A percentile compares a stretch with the other conserved stretches of the same genome.
phyloP scores from a whole-genome alignment of 2,329 filamentous ascomycete species.

The Talaromyces sp. region DNA sequence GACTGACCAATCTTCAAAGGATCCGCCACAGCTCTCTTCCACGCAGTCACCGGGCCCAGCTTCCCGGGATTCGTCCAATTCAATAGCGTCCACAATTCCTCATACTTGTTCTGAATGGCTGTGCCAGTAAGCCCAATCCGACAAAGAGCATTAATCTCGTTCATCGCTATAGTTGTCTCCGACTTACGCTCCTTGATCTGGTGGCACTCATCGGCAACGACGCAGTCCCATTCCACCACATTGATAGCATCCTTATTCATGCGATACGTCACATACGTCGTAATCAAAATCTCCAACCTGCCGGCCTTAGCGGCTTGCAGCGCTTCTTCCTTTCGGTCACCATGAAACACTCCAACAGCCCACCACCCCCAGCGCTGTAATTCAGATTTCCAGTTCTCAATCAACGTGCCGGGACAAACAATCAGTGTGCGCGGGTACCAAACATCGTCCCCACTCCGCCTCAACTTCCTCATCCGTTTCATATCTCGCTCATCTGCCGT shows the following conservation, averaged over 20 bases:
- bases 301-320: slow-evolving; percentile 71
- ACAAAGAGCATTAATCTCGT: slow-evolving; percentile 84
- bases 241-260: slow-evolving; percentile 77
- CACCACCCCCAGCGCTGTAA: slow-evolving; percentile 92
- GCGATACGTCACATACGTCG: slow-evolving; percentile 84
- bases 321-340: slow-evolving; percentile 65
- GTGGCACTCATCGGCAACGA: slow-evolving; percentile 93
- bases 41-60: slow-evolving; percentile 66
- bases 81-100: slow-evolving; percentile 91
- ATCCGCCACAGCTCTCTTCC: slow-evolving; percentile 72
- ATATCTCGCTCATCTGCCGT: slow-evolving; percentile 81
- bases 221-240: slow-evolving; percentile 84
- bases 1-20: slow-evolving; percentile 86
- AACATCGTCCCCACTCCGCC: slow-evolving; percentile 53
- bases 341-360: slow-evolving; percentile 81
- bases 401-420: slow-evolving; percentile 81
- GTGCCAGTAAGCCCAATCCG: slow-evolving; percentile 92
- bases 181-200: slow-evolving; percentile 75
- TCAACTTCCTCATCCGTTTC: slow-evolving; percentile 84
- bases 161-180: slow-evolving; percentile 80
- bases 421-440: slow-evolving; percentile 87
- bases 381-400: slow-evolving; percentile 88
- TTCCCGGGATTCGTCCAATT: slow-evolving; percentile 92
- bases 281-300: slow-evolving; percentile 84
- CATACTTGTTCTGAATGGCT: slow-evolving; percentile 96